A percentile compares a stretch with the other conserved stretches of the same genome.
phyloP scores from a whole-genome alignment of 345 rosid genomes.

The Carallia pectinifolia region DNA sequence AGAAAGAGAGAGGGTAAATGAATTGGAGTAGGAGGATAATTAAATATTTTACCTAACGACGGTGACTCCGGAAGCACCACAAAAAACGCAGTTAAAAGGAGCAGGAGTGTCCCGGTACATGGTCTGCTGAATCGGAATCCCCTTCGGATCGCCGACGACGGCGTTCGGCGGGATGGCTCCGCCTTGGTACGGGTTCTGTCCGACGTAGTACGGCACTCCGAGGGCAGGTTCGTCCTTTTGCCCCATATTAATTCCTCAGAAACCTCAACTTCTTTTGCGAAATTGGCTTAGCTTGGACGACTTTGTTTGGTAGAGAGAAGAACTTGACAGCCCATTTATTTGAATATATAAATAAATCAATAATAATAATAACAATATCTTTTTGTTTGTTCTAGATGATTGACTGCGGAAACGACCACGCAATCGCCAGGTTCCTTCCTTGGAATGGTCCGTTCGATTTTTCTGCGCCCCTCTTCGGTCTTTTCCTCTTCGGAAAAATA shows the following conservation, averaged over 20 bases:
- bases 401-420: too few relatives aligned
- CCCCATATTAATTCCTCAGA: conserved; percentile 25
- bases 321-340: too few relatives aligned
- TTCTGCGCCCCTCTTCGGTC: too few relatives aligned
- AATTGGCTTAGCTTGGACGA: too few relatives aligned
- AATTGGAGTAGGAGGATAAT: neutral
- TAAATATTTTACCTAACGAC: conserved; percentile 45
- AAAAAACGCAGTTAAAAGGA: conserved; percentile 74
- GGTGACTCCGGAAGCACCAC: conserved; percentile 84
- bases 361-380: too few relatives aligned
- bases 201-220: conserved; percentile 75
- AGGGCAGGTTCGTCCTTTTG: conserved; percentile 51
- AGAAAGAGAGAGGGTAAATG: neutral
- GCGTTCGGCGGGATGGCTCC: conserved; percentile 79
- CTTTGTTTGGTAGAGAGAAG: too few relatives aligned
- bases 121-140: conserved; percentile 84
- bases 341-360: too few relatives aligned
- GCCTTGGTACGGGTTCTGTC: conserved; percentile 66
- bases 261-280: too few relatives aligned
- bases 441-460: too few relatives aligned
- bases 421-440: too few relatives aligned
- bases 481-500: too few relatives aligned
- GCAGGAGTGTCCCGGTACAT: conserved; percentile 93
- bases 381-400: too few relatives aligned
- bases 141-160: conserved; percentile 73